Conservation (phyloP, 2,329 filamentous ascomycete genomes). For the Aspergillus cejpii region DNA sequence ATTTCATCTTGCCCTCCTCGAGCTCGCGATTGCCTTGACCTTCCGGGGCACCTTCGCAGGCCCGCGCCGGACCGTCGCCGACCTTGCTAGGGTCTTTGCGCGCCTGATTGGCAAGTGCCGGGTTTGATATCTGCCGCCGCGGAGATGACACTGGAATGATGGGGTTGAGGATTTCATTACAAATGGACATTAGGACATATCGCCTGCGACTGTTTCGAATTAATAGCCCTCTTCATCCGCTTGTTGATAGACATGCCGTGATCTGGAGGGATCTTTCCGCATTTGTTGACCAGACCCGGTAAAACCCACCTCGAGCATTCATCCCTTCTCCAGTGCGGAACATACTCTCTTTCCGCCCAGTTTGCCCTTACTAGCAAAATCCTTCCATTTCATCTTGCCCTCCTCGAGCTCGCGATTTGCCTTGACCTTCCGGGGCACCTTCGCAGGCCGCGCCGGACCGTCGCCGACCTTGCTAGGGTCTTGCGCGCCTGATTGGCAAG, state of each 20-base stretch:
- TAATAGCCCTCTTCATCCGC: constrained; percentile 59
- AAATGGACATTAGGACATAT: constrained; percentile 1
- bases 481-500: constrained; percentile 57
- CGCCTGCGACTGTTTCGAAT: not conserved
- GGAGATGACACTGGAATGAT: constrained; percentile 54
- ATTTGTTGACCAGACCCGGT: constrained; percentile 92
- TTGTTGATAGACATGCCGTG: constrained; percentile 76
- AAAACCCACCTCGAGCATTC: constrained; percentile 87
- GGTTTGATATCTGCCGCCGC: constrained; percentile 61
- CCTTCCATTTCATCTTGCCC: constrained; percentile 89
- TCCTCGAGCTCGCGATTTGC: constrained; percentile 87
- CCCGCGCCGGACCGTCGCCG: constrained; percentile 52
- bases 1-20: constrained; percentile 84
- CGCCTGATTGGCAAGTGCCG: constrained; percentile 57
- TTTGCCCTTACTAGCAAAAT: constrained; percentile 72
- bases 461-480: constrained; percentile 58
- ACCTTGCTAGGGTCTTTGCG: constrained; percentile 58
- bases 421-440: constrained; percentile 71
- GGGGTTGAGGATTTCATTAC: constrained; percentile 21
- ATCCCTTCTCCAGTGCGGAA: constrained; percentile 86
- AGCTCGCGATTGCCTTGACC: constrained; percentile 88
- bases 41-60: constrained; percentile 63
- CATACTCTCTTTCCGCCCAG: constrained; percentile 86
- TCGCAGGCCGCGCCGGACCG: constrained; percentile 54
- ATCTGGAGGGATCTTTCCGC: constrained; percentile 81